Percentiles rank a stretch among this genome's conserved stretches.
These are phyloP conservation scores for Kodamaea neixiangensis DNA, from an alignment of 805 yeast genomes.

Conservation along the genomic window DNA sequence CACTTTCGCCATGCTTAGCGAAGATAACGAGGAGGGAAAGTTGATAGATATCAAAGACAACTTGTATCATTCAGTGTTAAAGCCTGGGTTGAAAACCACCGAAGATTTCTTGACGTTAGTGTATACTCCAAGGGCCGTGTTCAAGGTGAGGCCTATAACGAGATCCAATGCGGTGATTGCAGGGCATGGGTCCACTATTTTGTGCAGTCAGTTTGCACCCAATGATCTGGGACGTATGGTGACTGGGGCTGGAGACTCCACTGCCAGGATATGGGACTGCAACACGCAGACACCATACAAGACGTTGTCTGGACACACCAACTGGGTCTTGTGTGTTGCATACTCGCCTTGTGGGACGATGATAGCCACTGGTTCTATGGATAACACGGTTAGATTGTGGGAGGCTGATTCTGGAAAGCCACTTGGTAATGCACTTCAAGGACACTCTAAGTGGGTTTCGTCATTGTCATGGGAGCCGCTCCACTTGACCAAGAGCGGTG, in stretches of 20 bases:
- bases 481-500: constrained; percentile 71
- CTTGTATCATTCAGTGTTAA: constrained; percentile 75
- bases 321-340: constrained; percentile 90
- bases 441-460: constrained; percentile 89
- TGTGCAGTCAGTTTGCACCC: constrained; percentile 94
- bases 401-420: constrained; percentile 72
- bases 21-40: constrained; percentile 22
- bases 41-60: constrained; percentile 76
- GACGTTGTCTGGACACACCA: constrained; percentile 79
- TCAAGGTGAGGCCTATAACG: constrained; percentile 89
- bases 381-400: constrained; percentile 86
- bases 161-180: constrained; percentile 89
- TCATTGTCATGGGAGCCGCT: constrained; percentile 93
- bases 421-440: constrained; percentile 70
- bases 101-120: constrained; percentile 91
- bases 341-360: constrained; percentile 92
- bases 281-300: constrained; percentile 88
- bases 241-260: constrained; percentile 94
- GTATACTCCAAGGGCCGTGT: constrained; percentile 92
- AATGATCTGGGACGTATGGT: constrained; percentile 80
- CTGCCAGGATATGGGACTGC: constrained; percentile 97
- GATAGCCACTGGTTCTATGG: constrained; percentile 97
- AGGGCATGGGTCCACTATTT: constrained; percentile 93
- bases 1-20: constrained; percentile 63
- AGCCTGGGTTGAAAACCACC: constrained; percentile 84